Base-by-base conservation (phyloP, 805 yeast genomes). In the Wickerhamomyces xylosicus region DNA sequence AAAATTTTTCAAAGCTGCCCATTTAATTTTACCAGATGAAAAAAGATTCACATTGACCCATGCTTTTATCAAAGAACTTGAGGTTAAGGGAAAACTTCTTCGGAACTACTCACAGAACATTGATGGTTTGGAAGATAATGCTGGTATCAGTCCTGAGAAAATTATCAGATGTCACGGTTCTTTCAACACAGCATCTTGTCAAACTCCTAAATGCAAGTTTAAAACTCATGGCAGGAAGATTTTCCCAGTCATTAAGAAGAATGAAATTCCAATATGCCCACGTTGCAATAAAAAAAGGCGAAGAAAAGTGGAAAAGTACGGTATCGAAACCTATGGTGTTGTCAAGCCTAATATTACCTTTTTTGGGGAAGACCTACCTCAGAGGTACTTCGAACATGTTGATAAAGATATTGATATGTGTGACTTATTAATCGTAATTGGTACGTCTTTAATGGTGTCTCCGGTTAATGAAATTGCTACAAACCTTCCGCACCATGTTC, bases 291-390 rank as follows among this genome's bases (percentile, higher is more conserved):
- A 59, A 13, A 69, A 67, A 52, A 63, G 78, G 41, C 57, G 55
- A 38, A 56, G 47, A 36, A 49, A 46, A 35, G 56, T 52, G 16
- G 58, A 50, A 3, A 53, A 52, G 13, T 50, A 29, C 15, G 38
- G 37, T 5, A 58, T 59, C 2, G 71, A 74, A 48, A 71, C 82
- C 7, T 75, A 60, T 54, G 96, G 95, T 14, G 90, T 86, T 3
- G 69, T 85, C 72, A 87, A 87, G 56, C 97, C 97, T 0, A 94
- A 89, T 55, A 87, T 87, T 44, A 86, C 95, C 0, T 87, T 87
- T 53, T 87, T 87, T 49, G 95, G 95, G 14, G 96, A 87, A 57
- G 74, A 78, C 14, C 64, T 87, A 41, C 95, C 96, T 1, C 65
- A 66, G 13, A 59, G 67, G 36, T 87, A 80, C 53, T 89, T 85